Conservation (phyloP, 2,329 filamentous ascomycete genomes). For the Alternaria hordeiaustralica region DNA sequence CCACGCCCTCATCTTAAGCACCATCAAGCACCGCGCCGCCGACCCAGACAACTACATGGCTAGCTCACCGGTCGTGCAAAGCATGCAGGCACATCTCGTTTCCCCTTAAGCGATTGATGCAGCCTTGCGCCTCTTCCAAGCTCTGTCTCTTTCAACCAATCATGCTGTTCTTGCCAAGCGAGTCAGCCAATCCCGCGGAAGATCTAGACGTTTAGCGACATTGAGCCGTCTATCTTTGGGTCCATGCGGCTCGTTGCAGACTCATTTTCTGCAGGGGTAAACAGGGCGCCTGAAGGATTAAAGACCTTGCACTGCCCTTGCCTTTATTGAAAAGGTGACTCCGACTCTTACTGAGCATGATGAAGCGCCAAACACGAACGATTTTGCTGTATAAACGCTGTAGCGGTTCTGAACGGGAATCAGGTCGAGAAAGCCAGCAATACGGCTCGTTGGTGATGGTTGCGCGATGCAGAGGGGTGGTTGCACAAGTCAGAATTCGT, state of each 20-base stretch:
- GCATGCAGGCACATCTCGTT: conserved; percentile 24
- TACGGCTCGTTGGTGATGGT: not conserved
- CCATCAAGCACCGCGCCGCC: conserved; percentile 15
- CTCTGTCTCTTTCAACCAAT: conserved; percentile 13
- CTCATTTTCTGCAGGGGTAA: conserved; percentile 13
- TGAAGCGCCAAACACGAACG: not conserved
- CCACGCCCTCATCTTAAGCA: conserved; percentile 29
- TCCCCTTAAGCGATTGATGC: conserved; percentile 20
- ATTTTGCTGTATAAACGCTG: not conserved
- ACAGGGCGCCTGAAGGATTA: conserved; percentile 19
- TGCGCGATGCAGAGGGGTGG: not conserved
- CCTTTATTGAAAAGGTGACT: conserved; percentile 17
- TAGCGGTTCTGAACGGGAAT: not conserved
- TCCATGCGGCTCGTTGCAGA: conserved; percentile 12
- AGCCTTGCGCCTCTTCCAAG: conserved; percentile 24
- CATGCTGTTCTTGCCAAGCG: conserved; percentile 11
- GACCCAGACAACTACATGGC: conserved; percentile 13
- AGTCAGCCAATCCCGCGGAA: conserved; percentile 5
- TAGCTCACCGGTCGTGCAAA: conserved; percentile 29
- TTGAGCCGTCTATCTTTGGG: conserved; percentile 26
- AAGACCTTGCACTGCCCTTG: conserved; percentile 16
- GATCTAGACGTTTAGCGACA: conserved; percentile 24
- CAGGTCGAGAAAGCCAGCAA: not conserved
- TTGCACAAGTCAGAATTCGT: not conserved
- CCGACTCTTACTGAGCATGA: not conserved